phyloP scores from a whole-genome alignment of 176 grass and related monocot species.

The Typha latifolia region DNA sequence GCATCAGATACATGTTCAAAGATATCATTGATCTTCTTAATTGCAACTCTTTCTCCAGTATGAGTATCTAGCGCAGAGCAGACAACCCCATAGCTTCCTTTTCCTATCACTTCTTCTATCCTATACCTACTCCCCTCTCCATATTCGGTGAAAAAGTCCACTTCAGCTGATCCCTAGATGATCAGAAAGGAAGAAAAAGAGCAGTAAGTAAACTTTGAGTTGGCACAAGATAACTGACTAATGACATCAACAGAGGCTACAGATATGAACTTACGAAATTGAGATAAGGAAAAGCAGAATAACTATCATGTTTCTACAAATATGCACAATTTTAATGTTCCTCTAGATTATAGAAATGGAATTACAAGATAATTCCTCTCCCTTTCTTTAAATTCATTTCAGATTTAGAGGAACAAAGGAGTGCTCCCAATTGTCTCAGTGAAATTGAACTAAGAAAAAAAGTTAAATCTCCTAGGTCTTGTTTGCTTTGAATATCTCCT shows the following conservation, averaged over 20 bases:
- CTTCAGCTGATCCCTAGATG: conserved; percentile 37
- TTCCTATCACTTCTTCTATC: conserved; percentile 97
- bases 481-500: no score
- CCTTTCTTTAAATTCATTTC: no score
- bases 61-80: conserved; percentile 80
- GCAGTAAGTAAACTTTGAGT: conserved; percentile 3
- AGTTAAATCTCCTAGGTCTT: no score
- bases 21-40: conserved; percentile 98
- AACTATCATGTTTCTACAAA: no score
- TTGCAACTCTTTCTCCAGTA: conserved; percentile 76
- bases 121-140: conserved; percentile 85
- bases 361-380: no score
- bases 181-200: neutral
- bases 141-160: conserved; percentile 95
- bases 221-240: neutral
- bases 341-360: no score
- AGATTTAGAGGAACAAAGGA: no score
- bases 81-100: conserved; percentile 93
- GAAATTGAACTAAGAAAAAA: no score
- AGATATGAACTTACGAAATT: neutral
- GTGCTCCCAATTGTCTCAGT: no score
- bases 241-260: neutral
- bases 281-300: neutral
- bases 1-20: conserved; percentile 94
- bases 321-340: no score